Evolutionary conservation across 192 early-diverging fungal species (phyloP).

Genomic region (Mortierella hygrophila): DNA sequence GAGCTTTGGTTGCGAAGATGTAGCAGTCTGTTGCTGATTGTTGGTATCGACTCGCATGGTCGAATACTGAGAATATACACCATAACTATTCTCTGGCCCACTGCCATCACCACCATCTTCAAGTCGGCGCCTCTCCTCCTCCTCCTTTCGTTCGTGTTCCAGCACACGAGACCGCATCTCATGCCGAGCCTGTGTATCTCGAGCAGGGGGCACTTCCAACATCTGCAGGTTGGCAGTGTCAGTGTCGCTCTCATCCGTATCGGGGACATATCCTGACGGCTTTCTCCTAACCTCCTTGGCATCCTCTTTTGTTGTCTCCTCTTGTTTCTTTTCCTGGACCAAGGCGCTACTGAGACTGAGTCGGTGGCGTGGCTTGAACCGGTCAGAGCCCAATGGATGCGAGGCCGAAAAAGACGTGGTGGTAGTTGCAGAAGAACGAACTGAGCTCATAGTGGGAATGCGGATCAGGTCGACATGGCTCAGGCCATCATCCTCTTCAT

Average conservation of each 20-base stretch:
- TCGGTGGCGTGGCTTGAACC: neutral
- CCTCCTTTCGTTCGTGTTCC: neutral
- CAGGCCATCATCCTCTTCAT: neutral
- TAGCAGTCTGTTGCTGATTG: neutral
- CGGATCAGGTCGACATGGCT: conserved; percentile 15
- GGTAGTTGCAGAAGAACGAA: neutral
- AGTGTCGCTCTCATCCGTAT: neutral
- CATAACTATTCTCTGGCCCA: neutral
- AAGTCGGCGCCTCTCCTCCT: neutral
- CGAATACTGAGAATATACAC: neutral
- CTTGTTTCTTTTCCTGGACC: neutral
- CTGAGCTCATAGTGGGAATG: conserved; percentile 18
- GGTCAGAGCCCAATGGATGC: neutral
- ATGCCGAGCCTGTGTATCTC: neutral
- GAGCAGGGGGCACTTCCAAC: neutral
- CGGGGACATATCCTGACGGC: neutral
- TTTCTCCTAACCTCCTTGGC: neutral
- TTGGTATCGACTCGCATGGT: neutral
- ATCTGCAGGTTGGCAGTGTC: neutral
- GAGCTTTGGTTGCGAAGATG: neutral
- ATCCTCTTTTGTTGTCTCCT: neutral
- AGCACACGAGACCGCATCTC: neutral
- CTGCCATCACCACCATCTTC: neutral
- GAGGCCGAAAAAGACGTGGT: neutral
- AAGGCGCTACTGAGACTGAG: neutral